Evolutionary conservation across 306 rosid species (phyloP), one percentile per base, ranked within the genome.

Genomic region (Cucumis melo): DNA sequence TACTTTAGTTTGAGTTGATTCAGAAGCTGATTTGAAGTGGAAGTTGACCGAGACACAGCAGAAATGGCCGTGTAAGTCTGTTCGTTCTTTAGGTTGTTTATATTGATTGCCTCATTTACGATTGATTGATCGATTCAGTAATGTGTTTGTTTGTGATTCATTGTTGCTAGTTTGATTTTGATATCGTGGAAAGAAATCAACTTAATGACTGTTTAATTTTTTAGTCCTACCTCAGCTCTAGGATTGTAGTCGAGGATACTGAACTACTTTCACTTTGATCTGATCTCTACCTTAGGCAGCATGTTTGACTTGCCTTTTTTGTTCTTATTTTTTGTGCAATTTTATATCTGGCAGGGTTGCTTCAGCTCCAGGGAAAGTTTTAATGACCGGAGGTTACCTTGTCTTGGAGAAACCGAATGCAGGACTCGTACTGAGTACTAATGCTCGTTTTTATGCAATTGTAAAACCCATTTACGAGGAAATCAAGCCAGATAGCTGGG

Each of bases 291-390:
- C 57, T 23, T 54, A 11, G 51, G 50, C 27, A 10, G 24, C 16
- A 53, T 34, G 50, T 74, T 61, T 29, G 44, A 73, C 17, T 8
- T 50, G 59, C 10, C 0, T 27, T 34, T 53, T 27, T 29, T 5
- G 14, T 13, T 36, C 54, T 57, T 19, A 41, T 39, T 75, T 70
- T 58, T 53, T 24, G 21, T 34, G 74, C 46, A 80, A 74, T 39
- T 44, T 75, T 9, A 2, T 38, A 24, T 66, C 42, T 17, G 6
- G 48, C 85, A 91, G 93, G 61, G 89, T 87, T 79, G 86, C 89
- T 83, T 91, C 97, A 60, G 91, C 97, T 81, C 96, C 97, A 12
- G 97, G 96, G 58, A 91, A 91, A 81, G 97, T 91, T 55, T 73
- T 91, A 74, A 78, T 91, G 77, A 85, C 90, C 0, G 97, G 97